These are phyloP conservation scores for Tardiomyces blankii DNA, from an alignment of 1,139 yeast genomes.

Conservation along the genomic window DNA sequence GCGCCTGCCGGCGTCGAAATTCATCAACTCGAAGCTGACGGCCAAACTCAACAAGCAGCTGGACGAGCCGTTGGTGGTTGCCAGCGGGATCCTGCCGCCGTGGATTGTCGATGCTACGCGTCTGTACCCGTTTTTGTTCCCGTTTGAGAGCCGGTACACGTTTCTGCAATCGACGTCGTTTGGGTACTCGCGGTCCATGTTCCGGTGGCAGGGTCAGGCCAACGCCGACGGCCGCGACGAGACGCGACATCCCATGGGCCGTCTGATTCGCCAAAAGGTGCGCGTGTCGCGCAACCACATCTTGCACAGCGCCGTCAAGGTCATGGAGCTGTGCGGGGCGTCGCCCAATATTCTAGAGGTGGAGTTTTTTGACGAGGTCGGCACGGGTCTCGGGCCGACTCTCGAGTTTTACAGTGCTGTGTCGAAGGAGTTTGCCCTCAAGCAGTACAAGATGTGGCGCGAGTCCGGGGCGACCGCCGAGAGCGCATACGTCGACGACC, in stretches of 20 bases:
- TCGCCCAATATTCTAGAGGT: slow-evolving; percentile 77
- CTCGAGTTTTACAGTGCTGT: slow-evolving; percentile 81
- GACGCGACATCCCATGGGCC: slow-evolving; percentile 32
- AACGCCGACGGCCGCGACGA: slow-evolving; percentile 11
- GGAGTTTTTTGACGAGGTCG: slow-evolving; percentile 87
- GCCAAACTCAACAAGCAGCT: slow-evolving; percentile 81
- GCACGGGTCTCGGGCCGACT: slow-evolving; percentile 94
- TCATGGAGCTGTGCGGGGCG: slow-evolving; percentile 65
- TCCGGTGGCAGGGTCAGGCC: slow-evolving; percentile 59
- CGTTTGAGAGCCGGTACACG: slow-evolving; percentile 67
- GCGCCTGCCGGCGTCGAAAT: slow-evolving; percentile 25
- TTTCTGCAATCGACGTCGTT: slow-evolving; percentile 83
- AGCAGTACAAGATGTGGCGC: slow-evolving; percentile 62
- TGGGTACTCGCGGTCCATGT: slow-evolving; percentile 79
- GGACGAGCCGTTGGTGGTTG: slow-evolving; percentile 83
- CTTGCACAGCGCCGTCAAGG: slow-evolving; percentile 70
- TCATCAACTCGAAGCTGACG: slow-evolving; percentile 71
- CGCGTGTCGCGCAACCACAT: slow-evolving; percentile 63
- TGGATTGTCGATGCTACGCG: slow-evolving; percentile 74
- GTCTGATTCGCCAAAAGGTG: slow-evolving; percentile 72
- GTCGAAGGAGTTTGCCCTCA: slow-evolving; percentile 59
- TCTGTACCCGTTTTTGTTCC: slow-evolving; percentile 72
- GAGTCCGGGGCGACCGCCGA: slow-evolving; percentile 28
- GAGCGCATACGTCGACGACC: slow-evolving; percentile 33
- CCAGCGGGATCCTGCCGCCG: slow-evolving; percentile 76